Evolutionary conservation across 1,284 basidiomycete species (phyloP).

Genomic region (Sanghuangporus baumii): DNA sequence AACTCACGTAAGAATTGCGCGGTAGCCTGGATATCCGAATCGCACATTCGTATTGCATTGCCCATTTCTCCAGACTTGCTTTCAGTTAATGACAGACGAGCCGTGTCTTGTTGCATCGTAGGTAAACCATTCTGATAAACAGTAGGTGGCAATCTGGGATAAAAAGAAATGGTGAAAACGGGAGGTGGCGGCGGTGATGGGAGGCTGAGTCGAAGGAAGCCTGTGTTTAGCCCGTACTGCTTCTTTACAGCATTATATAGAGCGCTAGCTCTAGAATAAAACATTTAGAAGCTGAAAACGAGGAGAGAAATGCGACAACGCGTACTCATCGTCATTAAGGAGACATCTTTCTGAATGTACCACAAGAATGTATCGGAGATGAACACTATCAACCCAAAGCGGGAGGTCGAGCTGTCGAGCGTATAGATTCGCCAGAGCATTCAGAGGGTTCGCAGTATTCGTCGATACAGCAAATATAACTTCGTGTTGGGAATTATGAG

Average conservation of each 20-base stretch:
- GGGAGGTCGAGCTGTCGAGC: constrained; percentile 61
- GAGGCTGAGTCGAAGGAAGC: constrained; percentile 56
- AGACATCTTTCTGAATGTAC: constrained; percentile 65
- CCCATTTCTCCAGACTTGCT: constrained; percentile 13
- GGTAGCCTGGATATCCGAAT: constrained; percentile 77
- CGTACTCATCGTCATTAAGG: constrained; percentile 73
- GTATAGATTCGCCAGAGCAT: constrained; percentile 66
- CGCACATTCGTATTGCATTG: constrained; percentile 55
- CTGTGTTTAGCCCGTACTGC: constrained; percentile 71
- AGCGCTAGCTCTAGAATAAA: constrained; percentile 52
- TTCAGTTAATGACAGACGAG: constrained; percentile 12
- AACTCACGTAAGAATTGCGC: constrained; percentile 87
- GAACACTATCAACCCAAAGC: constrained; percentile 67
- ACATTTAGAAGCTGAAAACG: background rate
- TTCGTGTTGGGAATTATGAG: constrained; percentile 26
- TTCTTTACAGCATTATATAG: constrained; percentile 80
- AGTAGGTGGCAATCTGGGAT: constrained; percentile 61
- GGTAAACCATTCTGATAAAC: constrained; percentile 19
- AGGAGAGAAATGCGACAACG: background rate
- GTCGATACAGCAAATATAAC: constrained; percentile 78
- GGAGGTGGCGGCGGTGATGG: constrained; percentile 49
- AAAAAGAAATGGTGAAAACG: constrained; percentile 55
- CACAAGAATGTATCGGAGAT: constrained; percentile 67
- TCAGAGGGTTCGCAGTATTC: constrained; percentile 66
- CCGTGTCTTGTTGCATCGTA: background rate